Evolutionary conservation across 352 stramenopile genomes (phyloP).

Genomic region (Hyaloperonospora brassicae): DNA sequence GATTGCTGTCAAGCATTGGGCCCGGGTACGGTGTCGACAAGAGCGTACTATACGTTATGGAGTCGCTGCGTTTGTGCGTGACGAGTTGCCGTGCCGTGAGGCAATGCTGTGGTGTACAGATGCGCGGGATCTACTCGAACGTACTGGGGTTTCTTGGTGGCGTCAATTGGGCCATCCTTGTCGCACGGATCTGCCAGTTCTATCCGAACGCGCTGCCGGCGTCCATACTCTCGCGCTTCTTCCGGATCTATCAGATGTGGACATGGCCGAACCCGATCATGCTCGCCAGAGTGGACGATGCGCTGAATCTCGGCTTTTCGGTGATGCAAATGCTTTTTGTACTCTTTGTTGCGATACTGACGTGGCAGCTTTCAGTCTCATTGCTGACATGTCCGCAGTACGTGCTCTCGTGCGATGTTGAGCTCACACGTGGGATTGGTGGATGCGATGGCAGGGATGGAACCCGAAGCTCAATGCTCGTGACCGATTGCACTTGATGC

Average conservation of each 20-base stretch:
- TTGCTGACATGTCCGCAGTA: slow-evolving; percentile 2
- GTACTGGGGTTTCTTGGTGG: slow-evolving; percentile 97
- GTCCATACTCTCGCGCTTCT: slow-evolving; percentile 91
- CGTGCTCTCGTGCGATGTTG: neutral
- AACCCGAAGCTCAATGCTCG: slow-evolving; percentile 78
- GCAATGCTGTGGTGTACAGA: slow-evolving; percentile 25
- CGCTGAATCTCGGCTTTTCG: slow-evolving; percentile 46
- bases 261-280: slow-evolving; percentile 93
- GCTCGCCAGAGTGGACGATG: slow-evolving; percentile 54
- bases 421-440: slow-evolving; percentile 14
- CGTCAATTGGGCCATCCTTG: slow-evolving; percentile 98
- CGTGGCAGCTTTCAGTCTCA: slow-evolving; percentile 1
- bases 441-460: slow-evolving; percentile 55
- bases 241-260: slow-evolving; percentile 93
- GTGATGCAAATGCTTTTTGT: slow-evolving; percentile 31
- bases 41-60: neutral
- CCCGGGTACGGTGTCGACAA: slow-evolving; percentile 33
- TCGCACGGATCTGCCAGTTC: slow-evolving; percentile 91
- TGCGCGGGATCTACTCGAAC: slow-evolving; percentile 98
- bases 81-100: slow-evolving; percentile 1
- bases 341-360: slow-evolving; percentile 1
- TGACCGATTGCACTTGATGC: slow-evolving; percentile 93
- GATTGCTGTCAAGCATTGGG: slow-evolving; percentile 88
- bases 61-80: neutral
- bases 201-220: slow-evolving; percentile 80